phyloP scores from a whole-genome alignment of 2,329 filamentous ascomycete species.

The Penicillium sp. region DNA sequence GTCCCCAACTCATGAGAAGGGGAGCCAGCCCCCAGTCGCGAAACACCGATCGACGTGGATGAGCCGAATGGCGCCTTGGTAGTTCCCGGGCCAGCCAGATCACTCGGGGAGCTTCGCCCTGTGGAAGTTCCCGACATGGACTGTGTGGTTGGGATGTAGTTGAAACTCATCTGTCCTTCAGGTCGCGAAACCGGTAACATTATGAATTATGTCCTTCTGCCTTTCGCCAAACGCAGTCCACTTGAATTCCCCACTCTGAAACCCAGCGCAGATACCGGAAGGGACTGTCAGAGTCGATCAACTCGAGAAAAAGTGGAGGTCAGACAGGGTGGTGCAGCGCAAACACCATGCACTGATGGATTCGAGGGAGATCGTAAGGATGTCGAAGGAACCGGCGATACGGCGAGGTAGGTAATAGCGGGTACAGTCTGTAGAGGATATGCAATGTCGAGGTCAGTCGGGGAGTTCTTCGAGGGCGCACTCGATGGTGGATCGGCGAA shows the following conservation, averaged over 20 bases:
- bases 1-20: slow-evolving; percentile 89
- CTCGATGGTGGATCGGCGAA: slow-evolving; percentile 12
- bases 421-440: slow-evolving; percentile 1
- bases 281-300: slow-evolving; percentile 16
- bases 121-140: slow-evolving; percentile 80
- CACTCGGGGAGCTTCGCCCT: slow-evolving; percentile 78
- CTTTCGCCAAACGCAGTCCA: slow-evolving; percentile 25
- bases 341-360: slow-evolving; percentile 33
- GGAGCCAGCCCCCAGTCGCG: slow-evolving; percentile 87
- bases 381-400: not conserved
- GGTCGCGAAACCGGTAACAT: slow-evolving; percentile 84
- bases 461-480: not conserved
- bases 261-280: slow-evolving; percentile 19
- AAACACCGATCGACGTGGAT: slow-evolving; percentile 59
- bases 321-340: slow-evolving; percentile 28
- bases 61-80: slow-evolving; percentile 76
- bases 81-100: slow-evolving; percentile 67
- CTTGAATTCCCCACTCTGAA: slow-evolving; percentile 20
- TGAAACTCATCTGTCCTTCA: slow-evolving; percentile 81
- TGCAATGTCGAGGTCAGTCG: slow-evolving; percentile 22
- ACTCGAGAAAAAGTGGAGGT: slow-evolving; percentile 24
- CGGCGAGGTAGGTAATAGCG: not conserved
- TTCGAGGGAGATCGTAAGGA: not conserved
- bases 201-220: slow-evolving; percentile 72
- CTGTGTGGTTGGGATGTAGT: slow-evolving; percentile 74